phyloP scores from a whole-genome alignment of 495 filamentous ascomycete species.

The Penicillium nucicola region DNA sequence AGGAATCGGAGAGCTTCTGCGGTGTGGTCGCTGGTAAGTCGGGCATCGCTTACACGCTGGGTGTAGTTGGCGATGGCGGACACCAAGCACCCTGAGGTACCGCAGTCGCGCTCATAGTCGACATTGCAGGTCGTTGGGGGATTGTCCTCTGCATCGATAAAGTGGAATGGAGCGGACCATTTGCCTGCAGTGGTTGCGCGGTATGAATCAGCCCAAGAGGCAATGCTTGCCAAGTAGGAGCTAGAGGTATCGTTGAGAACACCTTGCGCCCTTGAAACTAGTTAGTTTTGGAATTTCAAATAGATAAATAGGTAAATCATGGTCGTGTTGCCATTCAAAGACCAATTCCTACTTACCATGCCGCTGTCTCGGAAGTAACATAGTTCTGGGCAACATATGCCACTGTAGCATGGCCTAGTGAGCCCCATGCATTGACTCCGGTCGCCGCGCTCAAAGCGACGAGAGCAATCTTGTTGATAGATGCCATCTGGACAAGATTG shows the following conservation, averaged over 20 bases:
- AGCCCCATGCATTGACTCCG: conserved; percentile 48
- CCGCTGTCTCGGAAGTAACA: conserved; percentile 37
- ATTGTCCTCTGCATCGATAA: conserved; percentile 62
- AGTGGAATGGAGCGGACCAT: conserved; percentile 56
- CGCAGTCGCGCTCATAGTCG: conserved; percentile 56
- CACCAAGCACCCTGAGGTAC: conserved; percentile 54
- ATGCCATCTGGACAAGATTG: conserved; percentile 3
- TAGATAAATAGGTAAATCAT: too few species aligned
- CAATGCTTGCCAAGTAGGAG: conserved; percentile 56
- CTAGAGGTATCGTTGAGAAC: conserved; percentile 36
- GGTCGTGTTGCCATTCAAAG: not conserved
- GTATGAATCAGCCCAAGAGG: conserved; percentile 62
- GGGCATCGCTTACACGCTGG: conserved; percentile 17
- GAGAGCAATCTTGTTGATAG: conserved; percentile 10
- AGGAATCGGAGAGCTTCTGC: conserved; percentile 48
- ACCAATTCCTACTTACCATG: conserved; percentile 23
- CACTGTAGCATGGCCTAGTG: conserved; percentile 59
- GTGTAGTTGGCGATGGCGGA: conserved; percentile 60
- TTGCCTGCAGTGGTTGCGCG: conserved; percentile 49
- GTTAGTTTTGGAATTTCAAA: not conserved
- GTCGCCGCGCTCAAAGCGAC: conserved; percentile 8
- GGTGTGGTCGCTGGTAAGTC: conserved; percentile 11
- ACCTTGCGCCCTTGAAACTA: conserved; percentile 16
- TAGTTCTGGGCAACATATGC: conserved; percentile 58
- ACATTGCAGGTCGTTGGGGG: conserved; percentile 58